These are phyloP conservation scores for Lasiosphaeriaceae sp. DNA, from an alignment of 495 filamentous ascomycete genomes.

Conservation along the genomic window DNA sequence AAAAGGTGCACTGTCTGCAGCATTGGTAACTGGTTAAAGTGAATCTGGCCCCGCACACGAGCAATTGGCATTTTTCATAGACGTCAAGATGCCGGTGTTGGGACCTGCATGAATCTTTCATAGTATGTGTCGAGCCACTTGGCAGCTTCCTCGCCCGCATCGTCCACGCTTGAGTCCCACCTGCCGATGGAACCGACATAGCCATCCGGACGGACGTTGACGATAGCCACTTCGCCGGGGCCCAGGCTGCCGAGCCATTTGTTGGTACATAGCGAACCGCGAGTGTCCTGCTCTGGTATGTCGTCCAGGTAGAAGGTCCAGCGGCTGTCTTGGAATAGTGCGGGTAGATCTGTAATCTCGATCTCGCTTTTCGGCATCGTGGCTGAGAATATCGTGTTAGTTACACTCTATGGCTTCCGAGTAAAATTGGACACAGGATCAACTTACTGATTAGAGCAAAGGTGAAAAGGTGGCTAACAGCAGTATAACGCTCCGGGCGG, in stretches of 20 bases:
- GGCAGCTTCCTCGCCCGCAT: constrained; percentile 42
- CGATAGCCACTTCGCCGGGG: constrained; percentile 49
- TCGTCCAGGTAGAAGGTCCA: constrained; percentile 69
- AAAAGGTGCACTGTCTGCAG: no score
- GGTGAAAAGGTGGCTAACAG: constrained; percentile 56
- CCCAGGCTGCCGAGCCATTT: constrained; percentile 61
- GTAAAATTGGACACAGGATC: neutral
- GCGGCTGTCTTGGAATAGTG: constrained; percentile 51
- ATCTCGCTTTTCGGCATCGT: constrained; percentile 52
- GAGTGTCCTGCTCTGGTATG: constrained; percentile 44
- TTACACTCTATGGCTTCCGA: neutral
- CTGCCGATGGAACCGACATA: constrained; percentile 58
- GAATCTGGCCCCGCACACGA: no score
- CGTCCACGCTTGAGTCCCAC: constrained; percentile 46
- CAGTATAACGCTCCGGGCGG: constrained; percentile 57
- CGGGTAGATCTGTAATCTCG: constrained; percentile 59
- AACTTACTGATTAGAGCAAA: constrained; percentile 50
- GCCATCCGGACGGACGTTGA: constrained; percentile 63
- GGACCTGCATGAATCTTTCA: constrained; percentile 46
- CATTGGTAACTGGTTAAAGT: no score
- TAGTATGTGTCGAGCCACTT: constrained; percentile 61
- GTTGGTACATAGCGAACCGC: constrained; percentile 47
- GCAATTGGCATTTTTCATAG: neutral
- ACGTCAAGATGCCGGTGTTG: constrained; percentile 4
- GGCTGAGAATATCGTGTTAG: constrained; percentile 35